Percentiles rank a stretch among this genome's conserved stretches.
Conservation (phyloP, 257 asterid species). For the Echites panduratus region DNA sequence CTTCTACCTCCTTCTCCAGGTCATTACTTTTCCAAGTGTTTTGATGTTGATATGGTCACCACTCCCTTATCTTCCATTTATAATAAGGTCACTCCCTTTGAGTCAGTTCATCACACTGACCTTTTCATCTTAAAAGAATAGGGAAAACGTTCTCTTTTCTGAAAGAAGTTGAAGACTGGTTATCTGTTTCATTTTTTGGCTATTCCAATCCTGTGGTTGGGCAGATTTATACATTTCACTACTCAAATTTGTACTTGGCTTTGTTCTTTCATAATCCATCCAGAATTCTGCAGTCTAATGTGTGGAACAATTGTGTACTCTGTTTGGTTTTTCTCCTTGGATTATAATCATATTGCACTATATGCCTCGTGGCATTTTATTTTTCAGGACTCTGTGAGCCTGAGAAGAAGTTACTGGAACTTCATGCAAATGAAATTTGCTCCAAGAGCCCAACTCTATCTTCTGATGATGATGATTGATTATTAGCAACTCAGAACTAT, state of each 20-base stretch:
- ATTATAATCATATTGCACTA: not conserved
- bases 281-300: not conserved
- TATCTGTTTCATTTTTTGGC: not conserved
- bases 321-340: not conserved
- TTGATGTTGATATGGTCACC: not conserved
- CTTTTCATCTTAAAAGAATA: not conserved
- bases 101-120: not conserved
- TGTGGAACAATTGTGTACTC: not conserved
- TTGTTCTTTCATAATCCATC: not conserved
- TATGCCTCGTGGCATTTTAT: not conserved
- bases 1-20: not conserved
- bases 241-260: not conserved
- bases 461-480: constrained; percentile 55
- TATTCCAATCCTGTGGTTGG: not conserved
- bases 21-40: not conserved
- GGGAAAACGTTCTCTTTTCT: not conserved
- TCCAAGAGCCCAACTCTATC: constrained; percentile 77
- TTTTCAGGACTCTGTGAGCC: constrained; percentile 80
- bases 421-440: constrained; percentile 61
- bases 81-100: too few species aligned
- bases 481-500: constrained; percentile 10
- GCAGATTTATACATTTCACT: not conserved
- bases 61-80: not conserved
- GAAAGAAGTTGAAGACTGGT: not conserved
- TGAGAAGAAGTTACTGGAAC: constrained; percentile 89